A percentile compares a stretch with the other conserved stretches of the same genome.
These are phyloP conservation scores for Diutina mesorugosa DNA, from an alignment of 1,139 yeast genomes.

Conservation along the genomic window DNA sequence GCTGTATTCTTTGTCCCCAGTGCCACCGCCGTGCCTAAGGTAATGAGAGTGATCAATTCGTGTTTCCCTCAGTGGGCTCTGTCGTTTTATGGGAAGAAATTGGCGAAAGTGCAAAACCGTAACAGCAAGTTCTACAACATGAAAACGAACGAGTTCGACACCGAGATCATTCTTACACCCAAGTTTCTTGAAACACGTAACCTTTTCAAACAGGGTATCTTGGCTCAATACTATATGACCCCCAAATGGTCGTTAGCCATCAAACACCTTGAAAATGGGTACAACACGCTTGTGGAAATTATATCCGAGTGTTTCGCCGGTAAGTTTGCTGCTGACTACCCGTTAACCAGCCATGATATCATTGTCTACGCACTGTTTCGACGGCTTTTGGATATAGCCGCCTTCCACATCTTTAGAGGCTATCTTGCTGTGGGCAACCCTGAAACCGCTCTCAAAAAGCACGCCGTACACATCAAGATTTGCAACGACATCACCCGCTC, in stretches of 20 bases:
- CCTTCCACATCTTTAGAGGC: neutral
- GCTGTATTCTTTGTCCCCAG: constrained; percentile 16
- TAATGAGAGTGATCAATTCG: constrained; percentile 17
- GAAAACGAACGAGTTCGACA: constrained; percentile 11
- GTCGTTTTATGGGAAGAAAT: constrained; percentile 21
- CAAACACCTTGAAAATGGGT: constrained; percentile 19
- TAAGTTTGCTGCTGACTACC: constrained; percentile 8
- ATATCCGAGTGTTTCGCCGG: constrained; percentile 6
- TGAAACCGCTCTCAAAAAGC: neutral
- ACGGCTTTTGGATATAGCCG: neutral
- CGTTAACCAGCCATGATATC: constrained; percentile 17
- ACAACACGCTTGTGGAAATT: constrained; percentile 10
- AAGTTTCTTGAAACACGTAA: constrained; percentile 27
- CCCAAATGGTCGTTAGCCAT: constrained; percentile 20
- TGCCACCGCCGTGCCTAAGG: constrained; percentile 9
- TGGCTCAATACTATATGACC: constrained; percentile 22
- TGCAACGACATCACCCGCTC: neutral
- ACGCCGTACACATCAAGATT: neutral
- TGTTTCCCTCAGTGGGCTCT: constrained; percentile 18
- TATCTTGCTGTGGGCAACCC: neutral
- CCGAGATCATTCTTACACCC: constrained; percentile 23
- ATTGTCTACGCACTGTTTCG: constrained; percentile 14
- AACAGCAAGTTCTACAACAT: constrained; percentile 24
- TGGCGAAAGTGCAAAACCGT: constrained; percentile 21
- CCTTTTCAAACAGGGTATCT: constrained; percentile 23